Conservation (phyloP, 2,329 filamentous ascomycete species). For the Apiospora sp. region DNA sequence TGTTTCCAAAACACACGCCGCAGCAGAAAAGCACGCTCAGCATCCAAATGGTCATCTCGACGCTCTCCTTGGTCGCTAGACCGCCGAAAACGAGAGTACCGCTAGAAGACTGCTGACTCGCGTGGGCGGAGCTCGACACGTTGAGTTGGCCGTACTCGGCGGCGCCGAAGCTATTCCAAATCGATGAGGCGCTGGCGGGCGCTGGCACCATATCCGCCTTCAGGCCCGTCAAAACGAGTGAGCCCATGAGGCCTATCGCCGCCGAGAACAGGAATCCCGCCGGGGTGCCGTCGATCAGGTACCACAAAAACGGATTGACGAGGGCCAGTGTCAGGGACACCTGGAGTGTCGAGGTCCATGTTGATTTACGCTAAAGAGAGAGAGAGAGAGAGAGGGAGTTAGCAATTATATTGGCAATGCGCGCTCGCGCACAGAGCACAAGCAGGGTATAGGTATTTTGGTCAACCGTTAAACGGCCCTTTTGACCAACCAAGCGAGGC, state of each 20-base stretch:
- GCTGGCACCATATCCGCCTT: conserved; percentile 81
- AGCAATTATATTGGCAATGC: not conserved
- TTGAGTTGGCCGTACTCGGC: conserved; percentile 33
- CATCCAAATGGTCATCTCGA: conserved; percentile 86
- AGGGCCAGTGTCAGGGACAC: conserved; percentile 88
- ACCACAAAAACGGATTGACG: conserved; percentile 94
- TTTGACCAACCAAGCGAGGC: conserved; percentile 10
- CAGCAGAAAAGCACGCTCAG: conserved; percentile 94
- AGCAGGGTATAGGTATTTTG: conserved; percentile 27
- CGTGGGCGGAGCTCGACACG: conserved; percentile 37
- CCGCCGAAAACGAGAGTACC: conserved; percentile 55
- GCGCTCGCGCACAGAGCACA: not conserved
- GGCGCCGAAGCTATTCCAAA: not conserved
- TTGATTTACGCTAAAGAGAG: conserved; percentile 75
- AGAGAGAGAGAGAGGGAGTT: conserved; percentile 23
- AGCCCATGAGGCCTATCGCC: conserved; percentile 76
- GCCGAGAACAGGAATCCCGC: conserved; percentile 84
- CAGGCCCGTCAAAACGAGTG: conserved; percentile 75
- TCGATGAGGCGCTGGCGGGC: conserved; percentile 54
- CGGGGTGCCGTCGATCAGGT: conserved; percentile 89
- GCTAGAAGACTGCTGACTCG: conserved; percentile 27
- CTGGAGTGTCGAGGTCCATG: conserved; percentile 95
- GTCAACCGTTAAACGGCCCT: conserved; percentile 21
- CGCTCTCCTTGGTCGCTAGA: conserved; percentile 66
- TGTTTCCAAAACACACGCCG: conserved; percentile 94